A percentile compares a stretch with the other conserved stretches of the same genome.
These are phyloP conservation scores for Saccharomyces hybrid DNA, from an alignment of 1,139 yeast genomes.

Conservation along the genomic window DNA sequence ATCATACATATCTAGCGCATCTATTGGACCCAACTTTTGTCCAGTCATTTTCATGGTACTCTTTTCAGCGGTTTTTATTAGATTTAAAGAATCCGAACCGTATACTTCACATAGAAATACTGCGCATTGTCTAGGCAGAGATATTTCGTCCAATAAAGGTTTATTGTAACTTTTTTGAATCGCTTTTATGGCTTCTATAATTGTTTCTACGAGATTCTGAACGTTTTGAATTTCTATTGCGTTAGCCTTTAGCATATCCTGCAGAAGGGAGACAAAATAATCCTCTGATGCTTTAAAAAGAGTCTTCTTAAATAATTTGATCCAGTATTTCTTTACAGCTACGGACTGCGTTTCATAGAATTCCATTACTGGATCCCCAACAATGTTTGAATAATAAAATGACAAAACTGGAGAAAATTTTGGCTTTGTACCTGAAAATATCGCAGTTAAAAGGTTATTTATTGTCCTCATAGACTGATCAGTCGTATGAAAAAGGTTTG, in stretches of 20 bases:
- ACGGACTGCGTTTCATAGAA: slow-evolving; percentile 16
- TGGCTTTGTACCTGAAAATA: slow-evolving; percentile 50
- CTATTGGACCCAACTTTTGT: slow-evolving; percentile 43
- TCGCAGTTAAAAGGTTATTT: slow-evolving; percentile 37
- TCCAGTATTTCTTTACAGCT: slow-evolving; percentile 46
- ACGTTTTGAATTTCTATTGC: slow-evolving; percentile 52
- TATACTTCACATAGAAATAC: slow-evolving; percentile 52
- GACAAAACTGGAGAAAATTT: slow-evolving; percentile 50
- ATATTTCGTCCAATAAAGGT: slow-evolving; percentile 52
- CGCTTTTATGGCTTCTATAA: slow-evolving; percentile 43
- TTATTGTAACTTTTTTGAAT: slow-evolving; percentile 55
- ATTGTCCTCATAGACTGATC: slow-evolving; percentile 43
- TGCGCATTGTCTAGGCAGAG: slow-evolving; percentile 50
- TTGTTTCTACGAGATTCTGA: slow-evolving; percentile 48
- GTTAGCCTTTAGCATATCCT: slow-evolving; percentile 57
- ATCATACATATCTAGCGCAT: slow-evolving; percentile 54
- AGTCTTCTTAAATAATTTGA: slow-evolving; percentile 40
- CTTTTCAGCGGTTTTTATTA: slow-evolving; percentile 49
- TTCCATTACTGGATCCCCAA: slow-evolving; percentile 41
- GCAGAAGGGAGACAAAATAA: slow-evolving; percentile 51
- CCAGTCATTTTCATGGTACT: slow-evolving; percentile 35
- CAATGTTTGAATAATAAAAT: slow-evolving; percentile 46
- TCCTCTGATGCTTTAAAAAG: slow-evolving; percentile 48
- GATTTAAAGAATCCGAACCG: slow-evolving; percentile 55
- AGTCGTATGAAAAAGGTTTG: slow-evolving; percentile 42